Base-by-base conservation (phyloP, 768 basidiomycete species). In the Termitomyces sp. region DNA sequence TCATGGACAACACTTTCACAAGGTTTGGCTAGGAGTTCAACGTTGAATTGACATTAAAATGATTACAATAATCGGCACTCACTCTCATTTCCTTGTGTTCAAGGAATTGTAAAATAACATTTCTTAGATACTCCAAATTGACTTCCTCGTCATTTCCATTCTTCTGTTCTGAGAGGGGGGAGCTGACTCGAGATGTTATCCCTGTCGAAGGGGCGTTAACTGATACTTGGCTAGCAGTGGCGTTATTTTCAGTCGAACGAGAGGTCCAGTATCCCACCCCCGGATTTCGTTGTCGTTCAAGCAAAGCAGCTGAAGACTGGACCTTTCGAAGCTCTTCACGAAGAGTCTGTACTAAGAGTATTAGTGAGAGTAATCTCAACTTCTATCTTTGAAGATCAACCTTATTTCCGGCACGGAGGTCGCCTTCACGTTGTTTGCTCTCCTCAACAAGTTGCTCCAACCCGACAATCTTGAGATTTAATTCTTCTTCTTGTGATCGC, bases 51-150 rank as follows among this genome's bases (percentile, higher is more conserved):
- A 20, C 36, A 28, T 13, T 28, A 5, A 40, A 44, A 20, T n/a
- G 3, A 51, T 49, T 41, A 32, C 40, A 28, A 41, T 12, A 18
- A n/a, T 46, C 28, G 4, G 43, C 23, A 77, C 92, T 70, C 68
- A 95, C 95, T 75, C 97, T 82, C 95, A 98, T 98, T 72, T 98
- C 95, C 70, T 96, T 95, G 75, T 98, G 92, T 70, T 99, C 97
- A 52, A 99, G 78, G 76, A 99, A 99, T 71, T 98, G 97, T 49
- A 99, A 72, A 58, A 98, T 93, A 35, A 98, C 91, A 71, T 98
- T 98, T 59, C 97, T 82, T 49, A 99, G 73, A 72, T 99, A 99
- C 74, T 98, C 97, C 8, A 96, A 76, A 68, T 96, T 98, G 56
- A 98, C 83, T 61, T 96, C 96, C 68, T 96, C 95, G 47, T 98